These are phyloP conservation scores for Pyrenophora teres DNA, from an alignment of 2,329 filamentous ascomycete species.

Conservation along the genomic window DNA sequence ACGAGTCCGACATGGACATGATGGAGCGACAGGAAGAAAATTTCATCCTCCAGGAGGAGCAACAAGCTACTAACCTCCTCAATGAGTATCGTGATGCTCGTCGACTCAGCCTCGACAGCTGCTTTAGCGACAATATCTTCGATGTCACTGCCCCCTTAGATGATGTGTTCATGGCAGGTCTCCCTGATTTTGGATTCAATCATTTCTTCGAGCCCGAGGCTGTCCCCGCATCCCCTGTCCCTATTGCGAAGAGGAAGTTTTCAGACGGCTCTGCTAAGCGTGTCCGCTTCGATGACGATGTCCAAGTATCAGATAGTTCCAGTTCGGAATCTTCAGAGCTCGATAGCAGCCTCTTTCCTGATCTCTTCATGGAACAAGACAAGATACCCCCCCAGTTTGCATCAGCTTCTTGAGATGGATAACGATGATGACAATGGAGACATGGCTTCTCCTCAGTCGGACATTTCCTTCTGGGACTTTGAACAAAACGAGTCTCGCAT, in stretches of 20 bases:
- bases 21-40: slow-evolving; percentile 78
- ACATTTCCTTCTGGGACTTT: slow-evolving; percentile 67
- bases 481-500: slow-evolving; percentile 53
- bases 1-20: slow-evolving; percentile 79
- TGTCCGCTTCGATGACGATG: slow-evolving; percentile 72
- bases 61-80: slow-evolving; percentile 36
- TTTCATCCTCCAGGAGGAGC: slow-evolving; percentile 62
- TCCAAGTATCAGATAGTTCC: slow-evolving; percentile 66
- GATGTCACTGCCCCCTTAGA: slow-evolving; percentile 36
- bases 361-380: slow-evolving; percentile 78
- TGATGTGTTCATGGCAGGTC: slow-evolving; percentile 30
- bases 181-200: slow-evolving; percentile 42
- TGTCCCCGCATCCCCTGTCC: slow-evolving; percentile 48
- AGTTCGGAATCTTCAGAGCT: slow-evolving; percentile 56
- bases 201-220: slow-evolving; percentile 50
- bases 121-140: slow-evolving; percentile 42
- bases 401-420: slow-evolving; percentile 70
- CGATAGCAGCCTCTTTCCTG: slow-evolving; percentile 71
- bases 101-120: slow-evolving; percentile 42
- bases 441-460: slow-evolving; percentile 49
- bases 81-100: slow-evolving; percentile 42
- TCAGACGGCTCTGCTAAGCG: slow-evolving; percentile 58
- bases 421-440: slow-evolving; percentile 52
- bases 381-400: slow-evolving; percentile 71
- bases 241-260: slow-evolving; percentile 40